A percentile compares a stretch with the other conserved stretches of the same genome.
Conservation (phyloP, 2,329 filamentous ascomycete species). For the Elsinoe batatas region DNA sequence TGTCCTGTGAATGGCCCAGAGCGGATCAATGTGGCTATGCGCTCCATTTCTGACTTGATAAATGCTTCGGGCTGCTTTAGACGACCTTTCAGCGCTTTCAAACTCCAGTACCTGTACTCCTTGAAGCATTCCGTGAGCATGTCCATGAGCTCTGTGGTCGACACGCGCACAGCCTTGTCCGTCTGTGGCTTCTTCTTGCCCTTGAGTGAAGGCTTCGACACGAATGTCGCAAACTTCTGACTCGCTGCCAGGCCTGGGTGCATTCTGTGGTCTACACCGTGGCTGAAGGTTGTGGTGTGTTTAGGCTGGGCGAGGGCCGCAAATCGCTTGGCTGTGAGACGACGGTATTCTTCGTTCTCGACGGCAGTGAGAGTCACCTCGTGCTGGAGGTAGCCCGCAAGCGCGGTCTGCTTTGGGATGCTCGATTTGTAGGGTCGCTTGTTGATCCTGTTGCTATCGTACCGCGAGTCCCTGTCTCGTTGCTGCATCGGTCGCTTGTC, state of each 20-base stretch:
- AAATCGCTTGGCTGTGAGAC: slow-evolving; percentile 47
- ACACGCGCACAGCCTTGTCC: slow-evolving; percentile 83
- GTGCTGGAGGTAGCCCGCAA: slow-evolving; percentile 62
- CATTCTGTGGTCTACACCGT: slow-evolving; percentile 29
- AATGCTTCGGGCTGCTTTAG: slow-evolving; percentile 89
- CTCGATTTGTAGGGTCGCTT: slow-evolving; percentile 22
- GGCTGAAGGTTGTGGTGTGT: slow-evolving; percentile 40
- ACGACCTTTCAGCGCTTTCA: slow-evolving; percentile 68
- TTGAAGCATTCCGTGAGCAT: slow-evolving; percentile 75
- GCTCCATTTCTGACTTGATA: slow-evolving; percentile 72
- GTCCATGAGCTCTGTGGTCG: slow-evolving; percentile 79
- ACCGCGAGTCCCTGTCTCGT: slow-evolving; percentile 10
- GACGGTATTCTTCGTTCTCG: slow-evolving; percentile 59
- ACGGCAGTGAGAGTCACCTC: slow-evolving; percentile 70
- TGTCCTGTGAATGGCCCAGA: slow-evolving; percentile 75
- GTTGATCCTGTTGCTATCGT: slow-evolving; percentile 19
- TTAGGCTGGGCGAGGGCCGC: slow-evolving; percentile 32
- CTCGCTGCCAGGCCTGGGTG: slow-evolving; percentile 26
- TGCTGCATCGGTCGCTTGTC: slow-evolving; percentile 19
- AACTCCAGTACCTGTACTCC: slow-evolving; percentile 84
- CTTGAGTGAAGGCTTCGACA: slow-evolving; percentile 23
- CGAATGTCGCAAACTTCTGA: slow-evolving; percentile 26
- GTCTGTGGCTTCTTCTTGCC: slow-evolving; percentile 43
- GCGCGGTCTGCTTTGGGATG: slow-evolving; percentile 61
- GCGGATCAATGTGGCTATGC: slow-evolving; percentile 73